These are phyloP conservation scores for Mycena maculata DNA, from an alignment of 768 basidiomycete genomes.

Conservation along the genomic window DNA sequence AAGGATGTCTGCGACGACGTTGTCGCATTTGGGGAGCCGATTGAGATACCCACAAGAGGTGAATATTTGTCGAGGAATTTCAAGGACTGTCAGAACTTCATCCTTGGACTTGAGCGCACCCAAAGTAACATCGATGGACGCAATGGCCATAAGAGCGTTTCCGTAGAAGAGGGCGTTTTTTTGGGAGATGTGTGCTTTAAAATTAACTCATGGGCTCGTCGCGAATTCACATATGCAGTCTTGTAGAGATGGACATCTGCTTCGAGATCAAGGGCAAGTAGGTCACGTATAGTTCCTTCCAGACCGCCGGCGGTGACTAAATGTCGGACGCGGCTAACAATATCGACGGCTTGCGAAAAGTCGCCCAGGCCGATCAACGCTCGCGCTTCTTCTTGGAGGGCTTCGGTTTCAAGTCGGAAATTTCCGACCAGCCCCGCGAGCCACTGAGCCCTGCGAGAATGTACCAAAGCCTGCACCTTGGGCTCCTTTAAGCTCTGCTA, in stretches of 20 bases:
- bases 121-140: background rate
- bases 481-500: background rate
- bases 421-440: background rate
- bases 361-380: background rate
- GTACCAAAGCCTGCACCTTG: background rate
- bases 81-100: background rate
- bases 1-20: background rate
- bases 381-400: background rate
- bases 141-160: background rate
- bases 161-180: background rate
- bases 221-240: background rate
- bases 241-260: background rate
- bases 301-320: background rate
- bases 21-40: conserved; percentile 10
- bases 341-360: background rate
- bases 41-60: background rate
- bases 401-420: background rate
- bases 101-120: background rate
- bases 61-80: conserved; percentile 8
- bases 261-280: conserved; percentile 1
- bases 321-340: background rate
- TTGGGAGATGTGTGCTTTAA: background rate
- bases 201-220: background rate
- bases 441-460: background rate
- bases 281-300: background rate